Conservation (phyloP, 1,284 basidiomycete species). For the Malassezia sp. region DNA sequence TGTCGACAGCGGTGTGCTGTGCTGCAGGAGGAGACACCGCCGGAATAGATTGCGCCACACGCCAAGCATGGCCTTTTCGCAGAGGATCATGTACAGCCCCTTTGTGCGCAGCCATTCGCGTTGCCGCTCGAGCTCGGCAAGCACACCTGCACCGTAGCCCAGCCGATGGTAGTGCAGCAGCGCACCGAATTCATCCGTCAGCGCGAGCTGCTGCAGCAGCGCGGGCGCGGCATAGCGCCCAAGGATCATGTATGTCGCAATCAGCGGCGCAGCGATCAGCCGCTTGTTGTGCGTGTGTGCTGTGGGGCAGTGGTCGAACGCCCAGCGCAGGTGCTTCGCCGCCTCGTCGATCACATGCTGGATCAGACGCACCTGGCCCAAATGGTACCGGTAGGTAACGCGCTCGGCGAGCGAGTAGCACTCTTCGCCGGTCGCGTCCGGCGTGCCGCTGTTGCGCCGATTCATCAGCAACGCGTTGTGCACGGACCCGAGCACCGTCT, state of each 20-base stretch:
- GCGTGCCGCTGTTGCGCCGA: slow-evolving; percentile 12
- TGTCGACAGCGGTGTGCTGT: slow-evolving; percentile 9
- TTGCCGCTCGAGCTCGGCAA: slow-evolving; percentile 35
- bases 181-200: slow-evolving; percentile 26
- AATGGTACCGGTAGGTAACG: slow-evolving; percentile 48
- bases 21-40: slow-evolving; percentile 14
- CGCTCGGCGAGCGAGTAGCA: slow-evolving; percentile 46
- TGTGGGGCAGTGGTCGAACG: slow-evolving; percentile 44
- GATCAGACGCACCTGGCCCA: slow-evolving; percentile 47
- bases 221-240: slow-evolving; percentile 42
- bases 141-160: slow-evolving; percentile 38
- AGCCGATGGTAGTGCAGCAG: slow-evolving; percentile 29
- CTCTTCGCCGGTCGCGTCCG: slow-evolving; percentile 30
- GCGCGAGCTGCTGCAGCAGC: slow-evolving; percentile 36
- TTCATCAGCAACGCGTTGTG: slow-evolving; percentile 45
- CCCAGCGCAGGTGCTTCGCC: slow-evolving; percentile 43
- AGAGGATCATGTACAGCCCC: slow-evolving; percentile 46
- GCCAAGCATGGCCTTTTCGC: slow-evolving; percentile 47
- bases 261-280: slow-evolving; percentile 46
- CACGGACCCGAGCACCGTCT: slow-evolving; percentile 49
- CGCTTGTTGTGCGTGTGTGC: slow-evolving; percentile 35
- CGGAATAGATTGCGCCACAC: slow-evolving; percentile 48
- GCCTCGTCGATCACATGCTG: slow-evolving; percentile 47
- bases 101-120: slow-evolving; percentile 42
- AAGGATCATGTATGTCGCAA: slow-evolving; percentile 46